Percentiles rank a stretch among this genome's conserved stretches.
Conservation (phyloP, 345 rosid species). For the Melastoma malabathricum region DNA sequence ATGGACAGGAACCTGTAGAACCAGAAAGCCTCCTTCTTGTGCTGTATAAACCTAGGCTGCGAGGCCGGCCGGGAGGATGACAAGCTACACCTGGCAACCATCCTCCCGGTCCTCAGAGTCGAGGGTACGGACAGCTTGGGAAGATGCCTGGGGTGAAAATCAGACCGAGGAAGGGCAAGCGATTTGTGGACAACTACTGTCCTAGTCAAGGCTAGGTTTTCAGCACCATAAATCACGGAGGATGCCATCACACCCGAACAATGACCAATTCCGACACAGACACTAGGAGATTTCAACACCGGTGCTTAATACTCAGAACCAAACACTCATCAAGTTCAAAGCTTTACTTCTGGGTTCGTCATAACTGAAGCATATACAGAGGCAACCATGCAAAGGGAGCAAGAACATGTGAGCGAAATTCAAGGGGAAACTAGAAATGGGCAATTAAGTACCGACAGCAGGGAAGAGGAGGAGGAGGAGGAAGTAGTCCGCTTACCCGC, state of each 20-base stretch:
- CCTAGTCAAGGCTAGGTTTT: slow-evolving; percentile 24
- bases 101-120: slow-evolving; percentile 13
- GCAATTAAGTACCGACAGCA: too few species aligned
- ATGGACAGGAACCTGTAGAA: slow-evolving; percentile 93
- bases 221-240: slow-evolving; percentile 57
- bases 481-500: too few species aligned
- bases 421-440: too few species aligned
- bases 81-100: slow-evolving; percentile 42
- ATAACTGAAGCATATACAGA: not conserved
- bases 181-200: slow-evolving; percentile 22
- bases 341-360: not conserved
- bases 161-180: slow-evolving; percentile 27
- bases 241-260: slow-evolving; percentile 40
- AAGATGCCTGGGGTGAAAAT: slow-evolving; percentile 23
- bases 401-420: not conserved
- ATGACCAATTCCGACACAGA: slow-evolving; percentile 7
- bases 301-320: slow-evolving; percentile 3
- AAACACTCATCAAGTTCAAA: not conserved
- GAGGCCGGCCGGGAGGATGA: slow-evolving; percentile 80
- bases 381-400: not conserved
- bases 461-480: too few species aligned
- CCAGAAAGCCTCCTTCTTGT: slow-evolving; percentile 98
- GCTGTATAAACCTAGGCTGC: slow-evolving; percentile 93
- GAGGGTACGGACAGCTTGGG: slow-evolving; percentile 19
- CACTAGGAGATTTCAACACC: not conserved